These are phyloP conservation scores for Colletotrichum sp. DNA, from an alignment of 2,329 filamentous ascomycete species.

Conservation along the genomic window DNA sequence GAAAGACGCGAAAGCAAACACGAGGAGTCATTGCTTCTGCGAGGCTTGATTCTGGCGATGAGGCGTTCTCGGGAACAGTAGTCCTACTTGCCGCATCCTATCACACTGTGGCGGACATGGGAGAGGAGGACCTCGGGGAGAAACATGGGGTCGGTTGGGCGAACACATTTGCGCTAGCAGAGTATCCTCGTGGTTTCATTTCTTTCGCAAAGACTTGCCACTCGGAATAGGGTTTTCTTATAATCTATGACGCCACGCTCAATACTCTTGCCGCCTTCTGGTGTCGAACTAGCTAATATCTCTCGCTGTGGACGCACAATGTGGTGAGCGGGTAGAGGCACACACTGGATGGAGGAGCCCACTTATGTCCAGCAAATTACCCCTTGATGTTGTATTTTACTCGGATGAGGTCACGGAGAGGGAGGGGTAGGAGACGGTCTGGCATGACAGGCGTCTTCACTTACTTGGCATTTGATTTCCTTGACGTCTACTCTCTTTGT, in stretches of 20 bases:
- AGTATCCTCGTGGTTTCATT: constrained; percentile 20
- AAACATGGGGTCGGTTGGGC: constrained; percentile 16
- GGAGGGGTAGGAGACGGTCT: constrained; percentile 29
- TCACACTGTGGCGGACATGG: not conserved
- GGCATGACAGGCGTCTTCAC: constrained; percentile 30
- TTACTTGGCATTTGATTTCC: constrained; percentile 45
- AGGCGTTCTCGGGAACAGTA: constrained; percentile 22
- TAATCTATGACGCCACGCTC: constrained; percentile 29
- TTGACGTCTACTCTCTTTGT: constrained; percentile 28
- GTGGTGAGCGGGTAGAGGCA: not conserved
- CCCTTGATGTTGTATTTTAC: constrained; percentile 42
- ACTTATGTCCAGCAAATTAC: not conserved
- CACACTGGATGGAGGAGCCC: not conserved
- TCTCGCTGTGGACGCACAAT: not conserved
- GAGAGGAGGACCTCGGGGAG: constrained; percentile 23
- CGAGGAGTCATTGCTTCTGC: constrained; percentile 20
- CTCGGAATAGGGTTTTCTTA: constrained; percentile 29
- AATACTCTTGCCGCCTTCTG: constrained; percentile 22
- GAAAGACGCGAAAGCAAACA: constrained; percentile 18
- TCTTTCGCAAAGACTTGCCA: constrained; percentile 12
- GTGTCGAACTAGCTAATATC: not conserved
- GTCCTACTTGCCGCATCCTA: constrained; percentile 7
- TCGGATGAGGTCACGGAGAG: constrained; percentile 23
- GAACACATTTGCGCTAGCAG: constrained; percentile 12
- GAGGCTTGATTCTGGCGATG: constrained; percentile 22